Conservation (phyloP, 805 yeast genomes). For the Hanseniaspora lachancei region DNA sequence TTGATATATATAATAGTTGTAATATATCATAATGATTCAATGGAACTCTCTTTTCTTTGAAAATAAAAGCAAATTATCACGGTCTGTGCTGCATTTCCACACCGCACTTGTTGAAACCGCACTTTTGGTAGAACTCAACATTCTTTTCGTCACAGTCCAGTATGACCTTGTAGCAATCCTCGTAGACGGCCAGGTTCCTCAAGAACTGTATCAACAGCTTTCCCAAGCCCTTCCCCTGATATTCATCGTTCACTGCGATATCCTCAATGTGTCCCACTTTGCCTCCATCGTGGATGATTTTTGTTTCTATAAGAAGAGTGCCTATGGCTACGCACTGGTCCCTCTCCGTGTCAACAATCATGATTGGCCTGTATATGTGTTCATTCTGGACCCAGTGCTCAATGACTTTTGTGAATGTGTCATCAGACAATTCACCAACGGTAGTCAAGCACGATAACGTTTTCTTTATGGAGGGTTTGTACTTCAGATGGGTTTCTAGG, state of each 20-base stretch:
- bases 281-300: constrained; percentile 74
- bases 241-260: constrained; percentile 59
- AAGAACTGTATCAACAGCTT: constrained; percentile 48
- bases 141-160: constrained; percentile 80
- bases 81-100: constrained; percentile 52
- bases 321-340: constrained; percentile 71
- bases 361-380: constrained; percentile 50
- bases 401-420: constrained; percentile 39
- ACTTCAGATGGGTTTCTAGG: constrained; percentile 9
- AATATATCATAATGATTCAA: neutral
- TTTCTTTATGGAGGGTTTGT: neutral
- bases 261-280: constrained; percentile 90
- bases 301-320: constrained; percentile 62
- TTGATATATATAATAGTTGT: neutral
- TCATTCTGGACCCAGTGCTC: constrained; percentile 42
- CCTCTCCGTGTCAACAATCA: constrained; percentile 38
- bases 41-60: too few species aligned
- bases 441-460: constrained; percentile 54
- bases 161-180: constrained; percentile 77
- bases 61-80: too few species aligned
- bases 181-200: constrained; percentile 41
- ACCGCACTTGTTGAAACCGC: constrained; percentile 60
- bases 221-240: constrained; percentile 81
- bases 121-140: constrained; percentile 74
- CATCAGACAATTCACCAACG: constrained; percentile 56